Conservation (phyloP, 2,329 filamentous ascomycete genomes). For the Colletotrichum tropicicola region DNA sequence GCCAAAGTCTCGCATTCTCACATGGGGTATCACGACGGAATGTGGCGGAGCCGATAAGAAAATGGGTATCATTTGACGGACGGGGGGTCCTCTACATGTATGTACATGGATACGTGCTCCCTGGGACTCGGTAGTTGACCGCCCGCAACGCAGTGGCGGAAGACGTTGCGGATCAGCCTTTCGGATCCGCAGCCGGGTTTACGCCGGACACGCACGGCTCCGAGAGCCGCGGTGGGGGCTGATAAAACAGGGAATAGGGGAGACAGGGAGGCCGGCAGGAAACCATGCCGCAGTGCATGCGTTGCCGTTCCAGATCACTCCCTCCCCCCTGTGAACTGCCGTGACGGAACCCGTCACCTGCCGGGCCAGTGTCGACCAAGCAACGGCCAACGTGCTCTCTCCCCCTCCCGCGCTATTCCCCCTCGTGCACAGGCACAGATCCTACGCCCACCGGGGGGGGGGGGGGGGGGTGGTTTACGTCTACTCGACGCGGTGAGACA, state of each 20-base stretch:
- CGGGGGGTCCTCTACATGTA: too few relatives aligned
- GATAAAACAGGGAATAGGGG: background rate
- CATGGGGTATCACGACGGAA: too few relatives aligned
- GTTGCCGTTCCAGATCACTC: background rate
- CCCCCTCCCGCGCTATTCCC: background rate
- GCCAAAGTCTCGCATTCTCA: too few relatives aligned
- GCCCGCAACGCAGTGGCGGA: too few relatives aligned
- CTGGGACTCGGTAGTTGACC: background rate
- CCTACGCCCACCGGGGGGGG: too few relatives aligned
- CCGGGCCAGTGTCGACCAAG: background rate
- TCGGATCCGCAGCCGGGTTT: too few relatives aligned
- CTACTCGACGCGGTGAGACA: constrained; percentile 1
- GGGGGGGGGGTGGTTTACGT: too few relatives aligned
- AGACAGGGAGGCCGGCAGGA: too few relatives aligned
- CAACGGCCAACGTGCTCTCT: background rate
- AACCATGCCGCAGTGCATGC: background rate
- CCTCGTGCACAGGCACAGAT: background rate
- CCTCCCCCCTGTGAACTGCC: background rate
- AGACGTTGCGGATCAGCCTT: too few relatives aligned
- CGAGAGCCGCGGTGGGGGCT: constrained; percentile 5
- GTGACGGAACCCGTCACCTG: background rate
- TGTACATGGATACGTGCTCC: too few relatives aligned
- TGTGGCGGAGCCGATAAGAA: background rate
- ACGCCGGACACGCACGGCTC: background rate
- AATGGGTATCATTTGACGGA: background rate